Conservation (phyloP, 2,329 filamentous ascomycete genomes). For the Zasmidium angulare region DNA sequence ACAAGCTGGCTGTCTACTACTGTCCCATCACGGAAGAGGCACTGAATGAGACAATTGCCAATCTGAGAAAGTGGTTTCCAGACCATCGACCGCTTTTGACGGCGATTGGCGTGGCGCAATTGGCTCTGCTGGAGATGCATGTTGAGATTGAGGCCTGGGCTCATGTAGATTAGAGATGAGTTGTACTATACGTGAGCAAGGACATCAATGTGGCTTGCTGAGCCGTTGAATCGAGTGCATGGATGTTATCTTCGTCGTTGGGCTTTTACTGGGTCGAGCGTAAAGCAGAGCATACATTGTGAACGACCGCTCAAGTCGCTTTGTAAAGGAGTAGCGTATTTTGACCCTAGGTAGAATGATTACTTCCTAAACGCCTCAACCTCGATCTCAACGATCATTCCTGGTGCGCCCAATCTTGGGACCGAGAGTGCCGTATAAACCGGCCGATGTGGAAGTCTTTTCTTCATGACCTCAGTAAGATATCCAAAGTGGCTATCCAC, state of each 20-base stretch:
- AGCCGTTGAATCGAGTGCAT: too few species aligned
- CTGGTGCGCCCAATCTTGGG: neutral
- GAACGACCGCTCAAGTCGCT: too few species aligned
- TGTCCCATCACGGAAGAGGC: neutral
- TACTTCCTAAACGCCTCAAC: slow-evolving; percentile 3
- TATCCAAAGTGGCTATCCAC: slow-evolving; percentile 1
- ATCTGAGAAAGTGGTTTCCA: slow-evolving; percentile 1
- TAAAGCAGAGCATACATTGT: too few species aligned
- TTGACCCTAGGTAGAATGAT: too few species aligned
- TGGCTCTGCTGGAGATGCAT: neutral
- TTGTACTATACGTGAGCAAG: too few species aligned
- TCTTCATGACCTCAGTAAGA: neutral
- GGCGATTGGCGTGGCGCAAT: neutral
- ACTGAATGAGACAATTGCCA: neutral
- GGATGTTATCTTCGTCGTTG: too few species aligned
- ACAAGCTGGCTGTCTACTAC: neutral
- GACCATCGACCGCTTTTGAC: neutral
- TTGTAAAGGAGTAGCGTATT: too few species aligned
- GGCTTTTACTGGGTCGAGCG: too few species aligned
- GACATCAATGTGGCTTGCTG: too few species aligned
- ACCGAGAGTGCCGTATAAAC: slow-evolving; percentile 1
- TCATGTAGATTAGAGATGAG: neutral
- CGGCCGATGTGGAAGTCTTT: neutral
- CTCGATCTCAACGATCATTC: slow-evolving; percentile 5
- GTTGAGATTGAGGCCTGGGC: neutral